Evolutionary conservation across 345 rosid species (phyloP).

Genomic region (Diplotaxis tenuifolia): DNA sequence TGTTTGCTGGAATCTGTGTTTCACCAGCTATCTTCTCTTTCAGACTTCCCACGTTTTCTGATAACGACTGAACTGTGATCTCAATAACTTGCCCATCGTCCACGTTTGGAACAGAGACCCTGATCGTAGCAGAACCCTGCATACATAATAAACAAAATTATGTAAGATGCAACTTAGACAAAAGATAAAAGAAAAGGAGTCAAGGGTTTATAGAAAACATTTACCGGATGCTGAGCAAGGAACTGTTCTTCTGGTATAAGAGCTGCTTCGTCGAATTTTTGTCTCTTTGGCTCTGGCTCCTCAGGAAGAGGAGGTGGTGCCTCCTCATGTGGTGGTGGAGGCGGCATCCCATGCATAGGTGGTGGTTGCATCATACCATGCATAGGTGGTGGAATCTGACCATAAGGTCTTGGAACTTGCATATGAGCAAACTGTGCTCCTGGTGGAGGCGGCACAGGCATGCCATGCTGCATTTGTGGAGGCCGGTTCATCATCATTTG

Average conservation of each 20-base stretch:
- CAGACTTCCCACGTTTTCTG: conserved; percentile 78
- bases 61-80: conserved; percentile 64
- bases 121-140: neutral
- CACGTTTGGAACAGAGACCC: conserved; percentile 36
- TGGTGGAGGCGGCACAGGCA: conserved; percentile 75
- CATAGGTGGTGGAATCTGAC: conserved; percentile 43
- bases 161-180: neutral
- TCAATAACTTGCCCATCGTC: conserved; percentile 75
- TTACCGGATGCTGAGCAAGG: conserved; percentile 37
- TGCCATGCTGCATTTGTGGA: conserved; percentile 50
- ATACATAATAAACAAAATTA: neutral
- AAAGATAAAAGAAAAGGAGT: neutral
- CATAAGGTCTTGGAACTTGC: conserved; percentile 56
- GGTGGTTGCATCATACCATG: conserved; percentile 61
- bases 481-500: conserved; percentile 58
- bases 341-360: conserved; percentile 55
- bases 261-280: neutral
- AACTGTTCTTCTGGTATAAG: neutral
- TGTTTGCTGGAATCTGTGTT: conserved; percentile 54
- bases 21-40: conserved; percentile 93
- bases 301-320: conserved; percentile 68
- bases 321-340: conserved; percentile 78
- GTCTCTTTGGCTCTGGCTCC: neutral
- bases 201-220: neutral
- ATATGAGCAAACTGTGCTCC: conserved; percentile 65